Evolutionary conservation across 345 rosid species (phyloP).

Genomic region (Heritiera fomes): DNA sequence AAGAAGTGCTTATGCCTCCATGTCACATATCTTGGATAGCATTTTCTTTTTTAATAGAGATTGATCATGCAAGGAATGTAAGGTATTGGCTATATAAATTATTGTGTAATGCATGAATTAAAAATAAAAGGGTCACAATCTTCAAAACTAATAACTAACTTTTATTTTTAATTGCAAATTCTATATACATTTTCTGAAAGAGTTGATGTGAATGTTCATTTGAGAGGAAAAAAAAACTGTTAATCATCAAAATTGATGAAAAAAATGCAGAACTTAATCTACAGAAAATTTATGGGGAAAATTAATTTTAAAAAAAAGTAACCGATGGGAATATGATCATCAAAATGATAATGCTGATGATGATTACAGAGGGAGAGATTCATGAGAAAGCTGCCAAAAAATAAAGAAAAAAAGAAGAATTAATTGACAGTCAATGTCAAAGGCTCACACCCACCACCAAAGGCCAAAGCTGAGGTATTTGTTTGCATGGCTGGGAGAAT

Average conservation of each 20-base stretch:
- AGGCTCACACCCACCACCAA: not conserved
- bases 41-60: not conserved
- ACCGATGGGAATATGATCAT: not conserved
- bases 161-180: not conserved
- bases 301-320: not conserved
- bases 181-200: not conserved
- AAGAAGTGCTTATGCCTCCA: not conserved
- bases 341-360: not conserved
- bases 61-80: not conserved
- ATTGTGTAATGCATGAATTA: not conserved
- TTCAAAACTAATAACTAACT: not conserved
- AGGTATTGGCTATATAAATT: not conserved
- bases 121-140: not conserved
- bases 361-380: not conserved
- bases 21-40: not conserved
- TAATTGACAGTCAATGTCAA: not conserved
- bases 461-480: not conserved
- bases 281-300: not conserved
- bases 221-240: not conserved
- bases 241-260: not conserved
- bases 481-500: not conserved
- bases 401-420: not conserved
- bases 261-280: not conserved
- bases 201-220: not conserved
- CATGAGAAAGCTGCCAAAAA: not conserved